phyloP scores from a whole-genome alignment of 164 flowering plant species.

The Akebia trifoliata region DNA sequence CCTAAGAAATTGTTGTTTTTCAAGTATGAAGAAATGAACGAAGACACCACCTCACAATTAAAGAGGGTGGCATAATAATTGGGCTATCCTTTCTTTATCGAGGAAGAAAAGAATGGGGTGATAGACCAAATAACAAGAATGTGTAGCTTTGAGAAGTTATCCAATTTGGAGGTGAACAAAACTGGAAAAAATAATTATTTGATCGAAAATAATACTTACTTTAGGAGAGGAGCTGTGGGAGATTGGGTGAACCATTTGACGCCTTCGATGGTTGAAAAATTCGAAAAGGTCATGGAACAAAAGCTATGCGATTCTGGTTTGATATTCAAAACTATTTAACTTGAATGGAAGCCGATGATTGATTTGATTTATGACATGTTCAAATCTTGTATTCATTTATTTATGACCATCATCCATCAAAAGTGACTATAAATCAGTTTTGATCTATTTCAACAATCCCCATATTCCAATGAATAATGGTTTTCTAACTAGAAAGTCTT shows the following conservation, averaged over 20 bases:
- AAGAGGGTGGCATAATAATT: slow-evolving; percentile 19
- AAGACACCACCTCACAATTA: background rate
- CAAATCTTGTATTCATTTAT: too few relatives aligned
- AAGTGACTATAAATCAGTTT: too few relatives aligned
- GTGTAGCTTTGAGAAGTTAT: slow-evolving; percentile 21
- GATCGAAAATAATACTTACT: background rate
- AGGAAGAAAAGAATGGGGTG: slow-evolving; percentile 15
- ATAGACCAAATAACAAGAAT: slow-evolving; percentile 9
- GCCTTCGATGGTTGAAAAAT: background rate
- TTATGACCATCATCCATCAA: too few relatives aligned
- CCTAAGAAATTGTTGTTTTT: slow-evolving; percentile 12
- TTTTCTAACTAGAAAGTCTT: too few relatives aligned
- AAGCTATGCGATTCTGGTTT: slow-evolving; percentile 5
- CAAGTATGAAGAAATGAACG: slow-evolving; percentile 18
- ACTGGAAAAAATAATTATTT: background rate
- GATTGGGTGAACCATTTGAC: slow-evolving; percentile 9
- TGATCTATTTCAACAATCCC: too few relatives aligned
- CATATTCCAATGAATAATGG: too few relatives aligned
- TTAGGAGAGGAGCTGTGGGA: slow-evolving; percentile 6
- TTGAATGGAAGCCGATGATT: too few relatives aligned
- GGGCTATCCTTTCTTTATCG: slow-evolving; percentile 10
- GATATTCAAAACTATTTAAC: slow-evolving; percentile 1
- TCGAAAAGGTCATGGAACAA: background rate
- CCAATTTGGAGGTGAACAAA: slow-evolving; percentile 10
- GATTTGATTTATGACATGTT: too few relatives aligned